Percentiles rank a stretch among this genome's conserved stretches.
These are phyloP conservation scores for Termitomyces sp. DNA, from an alignment of 768 basidiomycete genomes.

Conservation along the genomic window DNA sequence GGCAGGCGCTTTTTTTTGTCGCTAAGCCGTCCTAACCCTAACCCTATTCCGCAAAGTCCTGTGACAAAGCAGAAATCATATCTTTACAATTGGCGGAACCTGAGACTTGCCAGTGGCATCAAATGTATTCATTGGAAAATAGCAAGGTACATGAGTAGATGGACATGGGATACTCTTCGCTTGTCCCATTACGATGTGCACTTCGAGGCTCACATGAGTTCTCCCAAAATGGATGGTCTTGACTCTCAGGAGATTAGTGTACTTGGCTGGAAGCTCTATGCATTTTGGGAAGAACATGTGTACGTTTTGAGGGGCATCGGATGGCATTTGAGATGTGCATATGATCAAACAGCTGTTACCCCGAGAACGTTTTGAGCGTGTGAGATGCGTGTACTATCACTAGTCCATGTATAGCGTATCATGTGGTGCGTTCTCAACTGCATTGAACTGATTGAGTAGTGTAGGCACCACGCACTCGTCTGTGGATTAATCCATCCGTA, in stretches of 20 bases:
- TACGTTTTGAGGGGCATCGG: neutral
- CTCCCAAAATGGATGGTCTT: neutral
- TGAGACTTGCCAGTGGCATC: too few species aligned
- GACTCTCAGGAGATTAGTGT: neutral
- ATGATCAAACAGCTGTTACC: neutral
- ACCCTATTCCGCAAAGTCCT: too few species aligned
- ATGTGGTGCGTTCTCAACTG: neutral
- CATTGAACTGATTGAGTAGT: neutral
- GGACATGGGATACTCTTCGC: neutral
- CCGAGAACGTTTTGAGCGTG: neutral
- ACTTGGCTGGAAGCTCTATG: too few species aligned
- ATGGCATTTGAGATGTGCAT: neutral
- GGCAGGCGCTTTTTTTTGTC: slow-evolving; percentile 30
- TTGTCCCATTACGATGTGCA: too few species aligned
- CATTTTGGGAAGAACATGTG: neutral
- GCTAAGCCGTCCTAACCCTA: slow-evolving; percentile 36
- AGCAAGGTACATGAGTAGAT: neutral
- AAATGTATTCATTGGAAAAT: too few species aligned
- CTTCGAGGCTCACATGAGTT: neutral
- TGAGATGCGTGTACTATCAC: neutral
- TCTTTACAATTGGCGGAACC: too few species aligned
- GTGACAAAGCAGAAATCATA: too few species aligned
- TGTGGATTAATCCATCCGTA: neutral
- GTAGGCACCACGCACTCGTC: neutral
- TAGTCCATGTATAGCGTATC: neutral